Conservation (phyloP, 129 eudicot species). For the Saussurea involucrata region DNA sequence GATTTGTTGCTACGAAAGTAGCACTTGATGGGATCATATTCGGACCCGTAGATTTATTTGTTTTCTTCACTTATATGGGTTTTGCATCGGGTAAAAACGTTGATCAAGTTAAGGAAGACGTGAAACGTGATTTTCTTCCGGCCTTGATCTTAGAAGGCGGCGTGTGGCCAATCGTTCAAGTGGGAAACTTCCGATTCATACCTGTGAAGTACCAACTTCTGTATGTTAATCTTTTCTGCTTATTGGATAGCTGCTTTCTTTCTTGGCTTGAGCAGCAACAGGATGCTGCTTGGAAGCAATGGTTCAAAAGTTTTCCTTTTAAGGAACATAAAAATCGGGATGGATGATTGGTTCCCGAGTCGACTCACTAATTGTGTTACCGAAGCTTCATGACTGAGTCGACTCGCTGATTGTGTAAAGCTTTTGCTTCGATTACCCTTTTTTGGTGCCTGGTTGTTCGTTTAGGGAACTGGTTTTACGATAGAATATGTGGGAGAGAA, state of each 20-base stretch:
- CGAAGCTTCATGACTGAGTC: background rate
- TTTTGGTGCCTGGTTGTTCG: background rate
- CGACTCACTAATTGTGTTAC: slow-evolving; percentile 5
- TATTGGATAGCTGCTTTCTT: slow-evolving; percentile 68
- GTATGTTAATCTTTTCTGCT: slow-evolving; percentile 87
- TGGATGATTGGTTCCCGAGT: slow-evolving; percentile 24
- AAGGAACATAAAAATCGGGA: slow-evolving; percentile 43
- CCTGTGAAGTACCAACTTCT: slow-evolving; percentile 88
- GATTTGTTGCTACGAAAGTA: slow-evolving; percentile 81
- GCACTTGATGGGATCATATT: slow-evolving; percentile 79
- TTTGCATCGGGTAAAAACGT: slow-evolving; percentile 66
- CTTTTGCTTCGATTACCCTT: background rate
- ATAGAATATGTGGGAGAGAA: slow-evolving; percentile 19
- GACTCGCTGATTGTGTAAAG: slow-evolving; percentile 15
- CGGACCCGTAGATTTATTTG: slow-evolving; percentile 85
- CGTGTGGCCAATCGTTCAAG: slow-evolving; percentile 81
- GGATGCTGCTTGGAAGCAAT: slow-evolving; percentile 94
- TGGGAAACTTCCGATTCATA: slow-evolving; percentile 71
- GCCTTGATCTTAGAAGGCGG: slow-evolving; percentile 84
- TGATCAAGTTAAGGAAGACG: slow-evolving; percentile 73
- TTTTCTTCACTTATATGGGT: slow-evolving; percentile 95
- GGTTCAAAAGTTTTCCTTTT: slow-evolving; percentile 46
- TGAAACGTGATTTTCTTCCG: slow-evolving; percentile 79
- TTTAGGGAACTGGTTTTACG: background rate
- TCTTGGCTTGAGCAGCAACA: slow-evolving; percentile 95